phyloP scores from a whole-genome alignment of 305 asterid genomes.

The Andrographis paniculata region DNA sequence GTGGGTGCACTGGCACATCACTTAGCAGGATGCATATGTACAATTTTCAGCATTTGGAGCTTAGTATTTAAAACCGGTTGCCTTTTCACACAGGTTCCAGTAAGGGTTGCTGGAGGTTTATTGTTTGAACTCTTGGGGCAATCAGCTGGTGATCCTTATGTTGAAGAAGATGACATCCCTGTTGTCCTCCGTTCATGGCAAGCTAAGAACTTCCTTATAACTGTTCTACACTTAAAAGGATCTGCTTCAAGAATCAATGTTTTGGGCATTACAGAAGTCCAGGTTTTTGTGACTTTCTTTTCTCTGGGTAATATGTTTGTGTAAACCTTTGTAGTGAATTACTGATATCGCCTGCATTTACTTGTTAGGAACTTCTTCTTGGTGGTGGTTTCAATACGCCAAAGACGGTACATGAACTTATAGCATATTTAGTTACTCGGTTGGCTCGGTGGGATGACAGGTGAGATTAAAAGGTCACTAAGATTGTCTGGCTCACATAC shows the following conservation, averaged over 20 bases:
- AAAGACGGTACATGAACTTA: slow-evolving; percentile 63
- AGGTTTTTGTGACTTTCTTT: slow-evolving; percentile 35
- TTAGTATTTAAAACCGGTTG: slow-evolving; percentile 7
- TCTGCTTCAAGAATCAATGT: slow-evolving; percentile 60
- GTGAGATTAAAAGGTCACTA: slow-evolving; percentile 31
- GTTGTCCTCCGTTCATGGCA: slow-evolving; percentile 90
- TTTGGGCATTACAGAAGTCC: slow-evolving; percentile 86
- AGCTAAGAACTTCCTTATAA: slow-evolving; percentile 69
- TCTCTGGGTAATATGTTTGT: slow-evolving; percentile 5
- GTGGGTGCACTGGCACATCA: no score
- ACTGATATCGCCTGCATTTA: slow-evolving; percentile 20
- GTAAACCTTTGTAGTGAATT: slow-evolving; percentile 10
- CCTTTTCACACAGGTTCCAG: slow-evolving; percentile 52
- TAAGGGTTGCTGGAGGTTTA: slow-evolving; percentile 87
- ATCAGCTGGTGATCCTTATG: slow-evolving; percentile 82
- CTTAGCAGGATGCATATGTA: neutral
- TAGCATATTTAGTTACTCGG: slow-evolving; percentile 74
- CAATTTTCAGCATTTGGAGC: slow-evolving; percentile 5
- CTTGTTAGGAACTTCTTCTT: slow-evolving; percentile 63
- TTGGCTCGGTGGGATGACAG: slow-evolving; percentile 99
- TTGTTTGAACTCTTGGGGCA: slow-evolving; percentile 90
- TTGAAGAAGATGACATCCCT: slow-evolving; percentile 79
- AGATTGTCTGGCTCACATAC: slow-evolving; percentile 6
- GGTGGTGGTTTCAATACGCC: slow-evolving; percentile 87
- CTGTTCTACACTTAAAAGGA: slow-evolving; percentile 72